Evolutionary conservation across 306 rosid species (phyloP).

Genomic region (Vigna trinervia): DNA sequence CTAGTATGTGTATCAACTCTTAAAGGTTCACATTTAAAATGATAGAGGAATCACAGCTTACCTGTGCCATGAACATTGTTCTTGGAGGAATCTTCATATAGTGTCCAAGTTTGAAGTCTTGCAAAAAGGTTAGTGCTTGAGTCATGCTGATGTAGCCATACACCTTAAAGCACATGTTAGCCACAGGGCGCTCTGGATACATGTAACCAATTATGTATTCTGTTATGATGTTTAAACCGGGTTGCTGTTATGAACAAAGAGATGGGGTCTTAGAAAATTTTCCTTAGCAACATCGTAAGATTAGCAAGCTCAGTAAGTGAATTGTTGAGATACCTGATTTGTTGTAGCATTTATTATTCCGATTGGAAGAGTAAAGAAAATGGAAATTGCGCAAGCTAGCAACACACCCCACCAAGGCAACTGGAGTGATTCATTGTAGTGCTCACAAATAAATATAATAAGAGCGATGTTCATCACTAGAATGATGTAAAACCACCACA

Average conservation of each 20-base stretch:
- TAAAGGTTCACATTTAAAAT: neutral
- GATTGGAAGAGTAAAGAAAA: conserved; percentile 71
- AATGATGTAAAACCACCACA: conserved; percentile 73
- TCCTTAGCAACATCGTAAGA: neutral
- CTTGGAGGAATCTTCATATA: conserved; percentile 98
- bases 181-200: conserved; percentile 89
- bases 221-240: conserved; percentile 88
- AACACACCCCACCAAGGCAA: conserved; percentile 93
- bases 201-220: conserved; percentile 85
- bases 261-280: conserved; percentile 19
- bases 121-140: conserved; percentile 74
- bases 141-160: conserved; percentile 89
- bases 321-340: conserved; percentile 65
- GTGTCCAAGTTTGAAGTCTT: conserved; percentile 90
- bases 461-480: conserved; percentile 67
- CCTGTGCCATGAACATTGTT: conserved; percentile 93
- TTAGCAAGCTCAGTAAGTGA: conserved; percentile 4
- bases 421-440: conserved; percentile 73
- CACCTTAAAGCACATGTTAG: conserved; percentile 98
- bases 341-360: conserved; percentile 83
- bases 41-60: conserved; percentile 34
- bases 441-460: conserved; percentile 56
- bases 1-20: neutral
- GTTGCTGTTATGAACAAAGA: conserved; percentile 57
- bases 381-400: conserved; percentile 71